Conservation (phyloP, 2,329 filamentous ascomycete species). For the Cercospora sesami region DNA sequence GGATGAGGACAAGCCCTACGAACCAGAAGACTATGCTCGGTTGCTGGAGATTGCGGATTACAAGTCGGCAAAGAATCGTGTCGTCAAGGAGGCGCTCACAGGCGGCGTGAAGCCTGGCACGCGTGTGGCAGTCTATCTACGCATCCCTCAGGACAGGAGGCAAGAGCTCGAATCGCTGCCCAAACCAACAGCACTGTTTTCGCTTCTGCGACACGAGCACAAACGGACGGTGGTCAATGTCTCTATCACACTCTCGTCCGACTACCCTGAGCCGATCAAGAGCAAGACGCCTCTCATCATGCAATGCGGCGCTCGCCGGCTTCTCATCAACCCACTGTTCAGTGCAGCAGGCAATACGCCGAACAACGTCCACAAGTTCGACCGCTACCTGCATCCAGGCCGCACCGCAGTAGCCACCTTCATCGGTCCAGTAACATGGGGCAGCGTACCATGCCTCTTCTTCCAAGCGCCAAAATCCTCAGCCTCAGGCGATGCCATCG, state of each 20-base stretch:
- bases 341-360: slow-evolving; percentile 85
- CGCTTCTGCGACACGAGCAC: slow-evolving; percentile 88
- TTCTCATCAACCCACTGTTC: slow-evolving; percentile 87
- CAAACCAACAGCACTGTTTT: slow-evolving; percentile 73
- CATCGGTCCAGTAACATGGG: slow-evolving; percentile 89
- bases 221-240: slow-evolving; percentile 90
- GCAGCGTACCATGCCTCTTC: slow-evolving; percentile 83
- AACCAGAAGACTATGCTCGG: slow-evolving; percentile 86
- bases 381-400: slow-evolving; percentile 86
- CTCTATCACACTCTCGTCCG: slow-evolving; percentile 80
- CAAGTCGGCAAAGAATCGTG: slow-evolving; percentile 74
- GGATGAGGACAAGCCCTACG: slow-evolving; percentile 79
- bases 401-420: slow-evolving; percentile 87
- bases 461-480: slow-evolving; percentile 62
- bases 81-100: slow-evolving; percentile 78
- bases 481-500: slow-evolving; percentile 47
- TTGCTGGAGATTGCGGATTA: slow-evolving; percentile 89
- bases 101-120: slow-evolving; percentile 84
- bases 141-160: slow-evolving; percentile 47
- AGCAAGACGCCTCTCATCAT: slow-evolving; percentile 90
- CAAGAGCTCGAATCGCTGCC: slow-evolving; percentile 56
- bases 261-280: slow-evolving; percentile 74
- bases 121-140: slow-evolving; percentile 76
- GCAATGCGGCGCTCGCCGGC: slow-evolving; percentile 84
- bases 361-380: slow-evolving; percentile 97